Evolutionary conservation across 2,329 filamentous ascomycete species (phyloP), one percentile per base, ranked within the genome.

Genomic region (Botrytis cinerea): DNA sequence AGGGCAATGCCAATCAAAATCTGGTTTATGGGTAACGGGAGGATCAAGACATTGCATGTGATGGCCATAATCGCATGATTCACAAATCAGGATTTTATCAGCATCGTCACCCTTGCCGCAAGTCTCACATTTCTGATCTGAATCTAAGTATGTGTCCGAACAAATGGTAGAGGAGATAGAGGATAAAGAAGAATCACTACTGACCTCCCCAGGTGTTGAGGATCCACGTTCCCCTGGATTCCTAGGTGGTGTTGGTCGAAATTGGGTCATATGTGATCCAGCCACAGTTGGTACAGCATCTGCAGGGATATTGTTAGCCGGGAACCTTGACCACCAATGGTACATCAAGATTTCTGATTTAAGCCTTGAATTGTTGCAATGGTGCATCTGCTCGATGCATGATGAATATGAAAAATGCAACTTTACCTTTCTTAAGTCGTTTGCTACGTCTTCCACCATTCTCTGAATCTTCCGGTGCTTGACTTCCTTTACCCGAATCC

Each of bases 261-360:
- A 94, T 79, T 95, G 89, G 75, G 93, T 96, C 94, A 98, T 98
- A 83, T 98, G 94, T 70, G 95, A 98, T 72, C 96, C 96, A 76
- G 94, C 94, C 77, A 99, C 94, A 48, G 93, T 97, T 61, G 95
- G 94, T 51, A 91, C 88, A 61, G 86, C 85, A 82, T 90, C 88
- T 86, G 81, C 77, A 82, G 75, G 79, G 78, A 76, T 79, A 75
- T 76, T 75, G 81, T 84, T 83, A 84, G 84, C 80, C 73, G 73
- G 73, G 76, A 69, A 72, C 68, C 70, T 61, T 32, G 63, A 70
- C 75, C 75, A 71, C 78, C 78, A 78, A 79, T 80, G 72, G 73
- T 69, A 67, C 75, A 60, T 72, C 48, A 43, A 70, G 61, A 35
- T 45, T 71, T 72, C 72, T 40, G 71, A 72, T 62, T 73, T 66